These are phyloP conservation scores for Fusarium sp. DNA, from an alignment of 2,329 filamentous ascomycete genomes.

Conservation along the genomic window DNA sequence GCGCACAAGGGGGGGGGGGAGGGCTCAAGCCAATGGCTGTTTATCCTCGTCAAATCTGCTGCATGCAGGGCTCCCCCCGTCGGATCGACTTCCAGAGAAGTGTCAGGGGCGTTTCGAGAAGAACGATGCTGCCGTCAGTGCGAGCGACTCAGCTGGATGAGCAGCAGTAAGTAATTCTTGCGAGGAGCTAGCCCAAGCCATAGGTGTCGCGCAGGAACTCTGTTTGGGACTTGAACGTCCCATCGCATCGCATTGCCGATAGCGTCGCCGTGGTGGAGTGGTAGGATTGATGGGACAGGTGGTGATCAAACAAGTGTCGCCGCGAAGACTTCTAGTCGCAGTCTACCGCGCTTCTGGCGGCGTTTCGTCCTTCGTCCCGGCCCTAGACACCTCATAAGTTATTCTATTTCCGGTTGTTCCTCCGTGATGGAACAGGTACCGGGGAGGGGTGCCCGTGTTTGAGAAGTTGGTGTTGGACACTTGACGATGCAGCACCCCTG, in stretches of 20 bases:
- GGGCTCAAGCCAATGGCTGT: constrained; percentile 20
- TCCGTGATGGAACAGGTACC: constrained; percentile 16
- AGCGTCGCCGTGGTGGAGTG: constrained; percentile 22
- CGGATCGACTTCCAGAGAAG: constrained; percentile 36
- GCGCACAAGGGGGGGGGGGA: constrained; percentile 9
- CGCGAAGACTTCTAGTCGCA: constrained; percentile 30
- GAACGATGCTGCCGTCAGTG: constrained; percentile 8
- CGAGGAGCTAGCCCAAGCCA: not conserved
- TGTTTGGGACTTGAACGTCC: constrained; percentile 7
- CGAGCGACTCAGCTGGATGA: constrained; percentile 11
- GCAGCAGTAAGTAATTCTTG: constrained; percentile 3
- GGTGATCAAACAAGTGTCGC: constrained; percentile 24
- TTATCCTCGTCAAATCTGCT: constrained; percentile 25
- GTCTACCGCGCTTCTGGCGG: constrained; percentile 38
- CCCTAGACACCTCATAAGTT: constrained; percentile 19
- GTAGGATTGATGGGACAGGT: constrained; percentile 7
- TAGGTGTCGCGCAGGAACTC: not conserved
- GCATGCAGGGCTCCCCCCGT: constrained; percentile 29
- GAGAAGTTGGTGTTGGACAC: constrained; percentile 35
- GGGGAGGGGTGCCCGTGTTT: constrained; percentile 30
- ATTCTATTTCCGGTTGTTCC: constrained; percentile 36
- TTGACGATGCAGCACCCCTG: constrained; percentile 23
- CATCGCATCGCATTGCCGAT: constrained; percentile 12
- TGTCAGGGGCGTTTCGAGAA: constrained; percentile 36
- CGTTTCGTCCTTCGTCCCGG: constrained; percentile 37